phyloP scores from a whole-genome alignment of 257 asterid genomes.

The Hygrophila difformis region DNA sequence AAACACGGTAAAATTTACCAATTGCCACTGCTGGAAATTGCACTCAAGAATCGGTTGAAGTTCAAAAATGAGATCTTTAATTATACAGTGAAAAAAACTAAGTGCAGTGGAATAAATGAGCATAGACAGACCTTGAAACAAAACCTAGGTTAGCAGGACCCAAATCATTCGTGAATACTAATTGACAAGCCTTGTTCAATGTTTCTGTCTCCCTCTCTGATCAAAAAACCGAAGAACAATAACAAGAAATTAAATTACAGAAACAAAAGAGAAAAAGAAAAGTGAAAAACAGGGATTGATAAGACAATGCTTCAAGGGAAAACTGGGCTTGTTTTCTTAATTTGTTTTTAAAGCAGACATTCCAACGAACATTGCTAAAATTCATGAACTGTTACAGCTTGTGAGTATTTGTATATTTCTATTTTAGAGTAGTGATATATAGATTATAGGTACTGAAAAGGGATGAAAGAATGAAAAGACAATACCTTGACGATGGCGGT shows the following conservation, averaged over 20 bases:
- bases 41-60: no score
- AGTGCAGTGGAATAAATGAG: neutral
- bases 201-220: conserved; percentile 98
- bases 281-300: conserved; percentile 27
- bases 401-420: neutral
- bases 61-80: no score
- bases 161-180: conserved; percentile 70
- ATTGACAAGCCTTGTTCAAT: conserved; percentile 85
- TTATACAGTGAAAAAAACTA: no score
- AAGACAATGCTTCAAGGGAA: conserved; percentile 20
- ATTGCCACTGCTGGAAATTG: no score
- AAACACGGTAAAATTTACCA: no score
- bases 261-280: conserved; percentile 12
- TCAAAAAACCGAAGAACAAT: no score
- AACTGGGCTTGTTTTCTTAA: no score
- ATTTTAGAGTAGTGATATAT: no score
- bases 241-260: no score
- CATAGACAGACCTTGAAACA: conserved; percentile 27
- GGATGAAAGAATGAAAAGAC: conserved; percentile 10
- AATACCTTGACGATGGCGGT: conserved; percentile 96
- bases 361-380: conserved; percentile 16
- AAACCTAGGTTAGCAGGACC: conserved; percentile 57
- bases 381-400: conserved; percentile 1
- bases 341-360: neutral
- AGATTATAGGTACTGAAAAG: no score